Percentiles rank a stretch among this genome's conserved stretches.
These are phyloP conservation scores for Corylus heterophylla DNA, from an alignment of 306 rosid genomes.

Conservation along the genomic window DNA sequence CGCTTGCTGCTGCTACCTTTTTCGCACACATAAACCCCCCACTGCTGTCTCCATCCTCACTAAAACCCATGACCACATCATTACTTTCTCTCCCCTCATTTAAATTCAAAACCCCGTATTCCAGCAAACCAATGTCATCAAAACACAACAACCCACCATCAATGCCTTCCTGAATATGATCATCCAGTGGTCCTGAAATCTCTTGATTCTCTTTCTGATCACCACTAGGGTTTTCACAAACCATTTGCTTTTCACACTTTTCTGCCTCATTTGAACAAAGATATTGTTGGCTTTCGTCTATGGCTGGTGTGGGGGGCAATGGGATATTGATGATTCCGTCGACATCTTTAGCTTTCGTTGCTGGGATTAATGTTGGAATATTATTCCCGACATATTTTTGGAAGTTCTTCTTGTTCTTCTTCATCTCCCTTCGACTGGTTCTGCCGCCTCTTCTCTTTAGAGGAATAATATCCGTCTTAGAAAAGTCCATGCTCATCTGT, in stretches of 20 bases:
- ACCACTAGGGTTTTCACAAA: background rate
- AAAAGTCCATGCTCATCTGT: constrained; percentile 20
- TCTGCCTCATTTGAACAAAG: background rate
- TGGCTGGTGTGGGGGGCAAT: constrained; percentile 26
- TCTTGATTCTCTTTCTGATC: constrained; percentile 3
- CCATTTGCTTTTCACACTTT: background rate
- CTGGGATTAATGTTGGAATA: too few relatives aligned
- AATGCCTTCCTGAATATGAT: background rate
- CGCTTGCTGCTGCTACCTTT: background rate
- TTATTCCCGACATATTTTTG: background rate
- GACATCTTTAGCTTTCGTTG: too few relatives aligned
- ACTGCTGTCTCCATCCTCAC: constrained; percentile 4
- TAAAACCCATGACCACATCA: background rate
- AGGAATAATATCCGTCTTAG: constrained; percentile 1
- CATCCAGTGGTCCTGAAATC: constrained; percentile 7
- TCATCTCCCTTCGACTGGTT: constrained; percentile 54
- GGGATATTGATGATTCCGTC: too few relatives aligned
- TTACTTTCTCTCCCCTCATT: constrained; percentile 39
- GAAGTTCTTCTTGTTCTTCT: constrained; percentile 32
- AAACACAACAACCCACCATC: constrained; percentile 33
- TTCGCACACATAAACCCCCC: background rate
- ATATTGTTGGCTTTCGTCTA: background rate
- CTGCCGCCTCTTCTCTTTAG: constrained; percentile 50
- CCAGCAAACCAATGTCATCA: constrained; percentile 30
- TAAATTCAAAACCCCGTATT: constrained; percentile 34